Conservation (phyloP, 495 filamentous ascomycete species). For the Delitschia confertaspora region DNA sequence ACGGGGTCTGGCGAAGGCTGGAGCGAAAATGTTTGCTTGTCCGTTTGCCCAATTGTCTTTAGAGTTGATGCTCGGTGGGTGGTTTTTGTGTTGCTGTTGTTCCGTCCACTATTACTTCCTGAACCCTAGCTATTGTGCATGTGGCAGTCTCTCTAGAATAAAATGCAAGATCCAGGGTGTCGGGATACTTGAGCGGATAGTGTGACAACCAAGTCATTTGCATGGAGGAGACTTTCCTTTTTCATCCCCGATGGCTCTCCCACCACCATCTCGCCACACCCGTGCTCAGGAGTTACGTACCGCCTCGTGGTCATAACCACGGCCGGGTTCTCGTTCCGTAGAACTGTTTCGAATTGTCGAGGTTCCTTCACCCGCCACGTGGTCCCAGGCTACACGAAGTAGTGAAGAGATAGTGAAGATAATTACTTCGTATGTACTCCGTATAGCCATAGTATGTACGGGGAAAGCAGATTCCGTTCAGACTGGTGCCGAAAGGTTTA, state of each 20-base stretch:
- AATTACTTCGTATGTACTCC: too few relatives aligned
- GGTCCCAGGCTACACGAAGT: slow-evolving; percentile 21
- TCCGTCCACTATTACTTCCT: slow-evolving; percentile 4
- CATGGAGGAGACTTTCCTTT: slow-evolving; percentile 7
- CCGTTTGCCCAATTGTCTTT: slow-evolving; percentile 1
- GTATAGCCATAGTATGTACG: too few relatives aligned
- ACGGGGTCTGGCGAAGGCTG: too few relatives aligned
- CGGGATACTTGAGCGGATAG: slow-evolving; percentile 21
- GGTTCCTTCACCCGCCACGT: slow-evolving; percentile 10
- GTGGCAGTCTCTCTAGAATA: slow-evolving; percentile 25
- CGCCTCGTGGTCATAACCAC: slow-evolving; percentile 1
- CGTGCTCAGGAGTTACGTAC: background rate
- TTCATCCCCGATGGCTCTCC: slow-evolving; percentile 9
- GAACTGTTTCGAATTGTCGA: background rate
- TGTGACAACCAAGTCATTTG: slow-evolving; percentile 9
- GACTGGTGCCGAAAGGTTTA: background rate
- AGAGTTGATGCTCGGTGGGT: background rate
- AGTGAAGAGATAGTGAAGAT: too few relatives aligned
- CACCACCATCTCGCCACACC: background rate
- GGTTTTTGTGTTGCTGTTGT: background rate
- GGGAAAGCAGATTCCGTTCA: too few relatives aligned
- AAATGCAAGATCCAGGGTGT: slow-evolving; percentile 19
- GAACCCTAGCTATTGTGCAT: slow-evolving; percentile 13
- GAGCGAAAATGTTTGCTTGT: too few relatives aligned
- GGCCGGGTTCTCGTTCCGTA: background rate